phyloP scores from a whole-genome alignment of 2,329 filamentous ascomycete genomes.

The Claviceps citrina region DNA sequence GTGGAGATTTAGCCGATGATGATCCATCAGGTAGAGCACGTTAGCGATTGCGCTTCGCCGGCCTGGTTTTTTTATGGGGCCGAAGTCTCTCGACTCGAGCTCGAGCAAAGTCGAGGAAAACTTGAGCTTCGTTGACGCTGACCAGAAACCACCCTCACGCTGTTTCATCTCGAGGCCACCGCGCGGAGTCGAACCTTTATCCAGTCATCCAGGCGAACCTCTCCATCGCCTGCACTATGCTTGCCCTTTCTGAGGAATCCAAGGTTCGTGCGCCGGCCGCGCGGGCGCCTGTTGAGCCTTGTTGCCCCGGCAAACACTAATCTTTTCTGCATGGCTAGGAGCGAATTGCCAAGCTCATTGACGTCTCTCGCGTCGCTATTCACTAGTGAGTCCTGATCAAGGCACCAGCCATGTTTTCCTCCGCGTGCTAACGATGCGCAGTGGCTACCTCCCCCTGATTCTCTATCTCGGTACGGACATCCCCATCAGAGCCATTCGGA shows the following conservation, averaged over 20 bases:
- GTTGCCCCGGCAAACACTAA: not conserved
- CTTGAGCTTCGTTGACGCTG: not conserved
- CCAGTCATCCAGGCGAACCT: not conserved
- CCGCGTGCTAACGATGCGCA: constrained; percentile 27
- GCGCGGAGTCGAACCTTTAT: not conserved
- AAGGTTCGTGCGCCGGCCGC: constrained; percentile 46
- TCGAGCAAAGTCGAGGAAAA: not conserved
- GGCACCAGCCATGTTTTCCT: not conserved
- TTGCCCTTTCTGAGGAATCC: constrained; percentile 80
- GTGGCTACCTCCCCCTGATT: constrained; percentile 91
- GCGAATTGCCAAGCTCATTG: constrained; percentile 93
- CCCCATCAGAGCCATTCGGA: too few species aligned
- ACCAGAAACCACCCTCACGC: not conserved
- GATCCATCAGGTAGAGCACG: constrained; percentile 11
- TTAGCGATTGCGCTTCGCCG: constrained; percentile 4
- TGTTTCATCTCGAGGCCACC: too few species aligned
- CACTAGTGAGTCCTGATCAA: constrained; percentile 58
- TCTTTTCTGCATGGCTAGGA: constrained; percentile 42
- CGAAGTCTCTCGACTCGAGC: constrained; percentile 4
- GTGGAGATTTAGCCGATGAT: constrained; percentile 17
- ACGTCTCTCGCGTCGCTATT: constrained; percentile 80
- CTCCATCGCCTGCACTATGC: constrained; percentile 29
- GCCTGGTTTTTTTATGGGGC: not conserved
- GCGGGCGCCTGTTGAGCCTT: not conserved
- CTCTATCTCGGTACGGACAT: constrained; percentile 72